phyloP scores from a whole-genome alignment of 2,329 filamentous ascomycete species.

The Bipolaris zeicola region DNA sequence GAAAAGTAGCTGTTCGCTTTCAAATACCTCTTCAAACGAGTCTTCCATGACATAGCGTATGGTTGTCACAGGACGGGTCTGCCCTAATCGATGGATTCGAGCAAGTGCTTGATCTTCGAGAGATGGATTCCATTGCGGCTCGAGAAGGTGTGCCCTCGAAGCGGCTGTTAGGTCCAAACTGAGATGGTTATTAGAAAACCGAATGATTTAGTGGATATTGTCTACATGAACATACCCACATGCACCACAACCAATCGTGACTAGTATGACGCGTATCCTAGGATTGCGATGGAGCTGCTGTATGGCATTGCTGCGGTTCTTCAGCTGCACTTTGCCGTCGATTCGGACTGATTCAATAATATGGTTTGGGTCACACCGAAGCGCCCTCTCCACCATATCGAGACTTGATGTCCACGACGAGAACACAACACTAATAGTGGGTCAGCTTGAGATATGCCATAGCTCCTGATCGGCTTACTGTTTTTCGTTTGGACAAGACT shows the following conservation, averaged over 20 bases:
- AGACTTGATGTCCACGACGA: constrained; percentile 59
- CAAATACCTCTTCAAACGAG: constrained; percentile 43
- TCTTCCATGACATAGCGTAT: constrained; percentile 48
- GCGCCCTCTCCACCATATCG: constrained; percentile 49
- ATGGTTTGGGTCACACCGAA: neutral
- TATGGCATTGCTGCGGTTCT: neutral
- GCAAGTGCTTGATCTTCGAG: constrained; percentile 54
- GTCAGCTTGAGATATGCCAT: neutral
- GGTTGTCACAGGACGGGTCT: constrained; percentile 40
- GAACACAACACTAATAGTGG: constrained; percentile 54
- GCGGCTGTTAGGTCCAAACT: constrained; percentile 53
- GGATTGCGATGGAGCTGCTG: constrained; percentile 32
- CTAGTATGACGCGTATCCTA: constrained; percentile 49
- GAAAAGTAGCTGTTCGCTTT: neutral
- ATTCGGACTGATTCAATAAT: neutral
- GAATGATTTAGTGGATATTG: neutral
- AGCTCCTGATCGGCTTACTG: neutral
- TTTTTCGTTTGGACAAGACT: neutral
- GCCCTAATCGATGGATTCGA: constrained; percentile 30
- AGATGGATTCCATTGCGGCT: constrained; percentile 58
- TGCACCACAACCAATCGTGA: constrained; percentile 60
- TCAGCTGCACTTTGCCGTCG: neutral
- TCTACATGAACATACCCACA: constrained; percentile 51
- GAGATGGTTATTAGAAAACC: neutral
- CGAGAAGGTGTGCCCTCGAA: constrained; percentile 56